Evolutionary conservation across 352 stramenopile species (phyloP).

Genomic region (Phytophthora lateralis): DNA sequence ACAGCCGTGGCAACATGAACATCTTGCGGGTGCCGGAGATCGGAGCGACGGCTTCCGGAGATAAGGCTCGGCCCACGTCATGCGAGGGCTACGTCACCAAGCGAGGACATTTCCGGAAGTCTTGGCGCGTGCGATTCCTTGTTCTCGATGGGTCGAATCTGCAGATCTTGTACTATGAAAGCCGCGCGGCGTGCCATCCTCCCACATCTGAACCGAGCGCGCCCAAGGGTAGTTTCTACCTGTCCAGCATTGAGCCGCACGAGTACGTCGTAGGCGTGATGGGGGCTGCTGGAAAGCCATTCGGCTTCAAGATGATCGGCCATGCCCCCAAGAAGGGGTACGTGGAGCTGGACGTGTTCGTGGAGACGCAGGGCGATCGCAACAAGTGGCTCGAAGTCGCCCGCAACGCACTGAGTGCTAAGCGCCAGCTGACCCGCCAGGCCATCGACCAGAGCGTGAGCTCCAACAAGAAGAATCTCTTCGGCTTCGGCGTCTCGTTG

Average conservation of each 20-base stretch:
- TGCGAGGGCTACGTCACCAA: conserved; percentile 90
- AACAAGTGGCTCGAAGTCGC: conserved; percentile 85
- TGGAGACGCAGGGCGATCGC: conserved; percentile 62
- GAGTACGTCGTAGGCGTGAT: conserved; percentile 78
- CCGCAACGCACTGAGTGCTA: conserved; percentile 66
- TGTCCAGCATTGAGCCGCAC: conserved; percentile 79
- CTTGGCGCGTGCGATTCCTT: conserved; percentile 82
- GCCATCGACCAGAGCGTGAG: conserved; percentile 42
- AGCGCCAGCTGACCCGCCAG: conserved; percentile 51
- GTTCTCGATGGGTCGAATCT: conserved; percentile 75
- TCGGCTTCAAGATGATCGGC: conserved; percentile 86
- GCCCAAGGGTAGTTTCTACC: conserved; percentile 76
- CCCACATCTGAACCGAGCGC: conserved; percentile 10
- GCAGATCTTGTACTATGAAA: conserved; percentile 79
- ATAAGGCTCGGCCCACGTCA: conserved; percentile 66
- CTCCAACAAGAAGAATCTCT: conserved; percentile 52
- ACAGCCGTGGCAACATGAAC: conserved; percentile 50
- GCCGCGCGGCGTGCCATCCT: conserved; percentile 54
- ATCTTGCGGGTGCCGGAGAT: conserved; percentile 56
- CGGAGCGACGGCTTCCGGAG: conserved; percentile 22
- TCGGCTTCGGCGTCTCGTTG: conserved; percentile 52
- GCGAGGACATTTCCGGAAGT: conserved; percentile 84
- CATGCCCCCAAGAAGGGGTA: conserved; percentile 79
- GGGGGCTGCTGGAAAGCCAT: conserved; percentile 71
- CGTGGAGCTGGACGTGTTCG: conserved; percentile 82